Evolutionary conservation across 257 asterid genomes (phyloP).

Genomic region (Solanum lignicaule): DNA sequence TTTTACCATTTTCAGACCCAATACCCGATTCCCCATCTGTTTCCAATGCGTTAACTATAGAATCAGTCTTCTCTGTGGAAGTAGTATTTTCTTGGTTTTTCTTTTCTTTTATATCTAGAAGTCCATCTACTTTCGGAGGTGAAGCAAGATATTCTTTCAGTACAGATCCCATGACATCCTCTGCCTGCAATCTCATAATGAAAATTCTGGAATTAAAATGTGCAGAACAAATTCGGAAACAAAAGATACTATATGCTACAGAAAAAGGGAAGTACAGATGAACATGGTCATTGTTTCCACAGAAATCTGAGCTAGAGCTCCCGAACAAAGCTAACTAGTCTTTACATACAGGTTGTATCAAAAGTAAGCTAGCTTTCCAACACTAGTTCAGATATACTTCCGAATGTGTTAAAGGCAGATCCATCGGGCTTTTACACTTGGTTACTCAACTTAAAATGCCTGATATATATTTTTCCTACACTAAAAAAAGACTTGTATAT

Average conservation of each 20-base stretch:
- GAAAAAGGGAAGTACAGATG: background rate
- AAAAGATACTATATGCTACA: background rate
- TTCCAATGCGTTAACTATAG: constrained; percentile 16
- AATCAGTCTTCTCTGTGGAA: constrained; percentile 19
- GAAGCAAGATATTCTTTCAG: constrained; percentile 67
- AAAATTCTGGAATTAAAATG: background rate
- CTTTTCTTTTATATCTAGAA: constrained; percentile 13
- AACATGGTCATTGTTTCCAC: background rate
- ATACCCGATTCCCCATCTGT: constrained; percentile 18
- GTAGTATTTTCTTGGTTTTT: constrained; percentile 16
- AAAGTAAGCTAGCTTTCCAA: background rate
- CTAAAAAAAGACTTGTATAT: background rate
- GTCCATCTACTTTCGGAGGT: constrained; percentile 37
- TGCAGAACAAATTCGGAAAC: background rate
- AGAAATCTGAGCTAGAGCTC: background rate
- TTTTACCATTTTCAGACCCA: constrained; percentile 15
- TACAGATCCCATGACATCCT: constrained; percentile 75
- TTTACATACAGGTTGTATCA: background rate
- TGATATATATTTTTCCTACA: background rate
- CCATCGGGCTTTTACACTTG: background rate
- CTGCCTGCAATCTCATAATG: constrained; percentile 51
- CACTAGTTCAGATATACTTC: background rate
- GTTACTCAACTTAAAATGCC: background rate
- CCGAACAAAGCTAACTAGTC: background rate
- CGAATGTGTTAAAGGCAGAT: background rate